A percentile compares a stretch with the other conserved stretches of the same genome.
Conservation (phyloP, 257 asterid genomes). For the Solanum bukasovii region DNA sequence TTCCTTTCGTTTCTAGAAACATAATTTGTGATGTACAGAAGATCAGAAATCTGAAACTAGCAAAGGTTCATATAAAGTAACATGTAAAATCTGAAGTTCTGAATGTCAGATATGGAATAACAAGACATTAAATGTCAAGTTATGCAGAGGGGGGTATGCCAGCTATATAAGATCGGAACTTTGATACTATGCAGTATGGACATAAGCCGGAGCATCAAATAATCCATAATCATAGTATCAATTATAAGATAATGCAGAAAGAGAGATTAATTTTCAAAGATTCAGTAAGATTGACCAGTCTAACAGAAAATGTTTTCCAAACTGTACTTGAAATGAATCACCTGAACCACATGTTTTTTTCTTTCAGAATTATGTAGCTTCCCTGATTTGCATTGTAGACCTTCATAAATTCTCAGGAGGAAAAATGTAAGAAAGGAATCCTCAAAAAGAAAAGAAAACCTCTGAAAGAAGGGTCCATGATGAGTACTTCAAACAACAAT, state of each 20-base stretch:
- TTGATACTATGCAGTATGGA: neutral
- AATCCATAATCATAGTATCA: neutral
- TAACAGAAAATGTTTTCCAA: neutral
- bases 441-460: neutral
- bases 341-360: neutral
- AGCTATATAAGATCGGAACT: neutral
- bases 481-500: neutral
- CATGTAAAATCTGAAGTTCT: neutral
- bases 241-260: neutral
- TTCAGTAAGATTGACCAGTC: neutral
- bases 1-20: slow-evolving; percentile 26
- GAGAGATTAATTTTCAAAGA: neutral
- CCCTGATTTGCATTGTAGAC: neutral
- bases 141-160: neutral
- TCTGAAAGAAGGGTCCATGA: neutral
- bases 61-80: neutral
- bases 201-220: neutral
- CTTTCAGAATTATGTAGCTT: neutral
- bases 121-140: neutral
- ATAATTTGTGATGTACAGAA: neutral
- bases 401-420: neutral
- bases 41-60: neutral
- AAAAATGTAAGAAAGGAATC: neutral
- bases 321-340: neutral
- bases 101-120: neutral